Evolutionary conservation across 2,329 filamentous ascomycete genomes (phyloP), one percentile per base, ranked within the genome.

Genomic region (Escovopsis sp.): DNA sequence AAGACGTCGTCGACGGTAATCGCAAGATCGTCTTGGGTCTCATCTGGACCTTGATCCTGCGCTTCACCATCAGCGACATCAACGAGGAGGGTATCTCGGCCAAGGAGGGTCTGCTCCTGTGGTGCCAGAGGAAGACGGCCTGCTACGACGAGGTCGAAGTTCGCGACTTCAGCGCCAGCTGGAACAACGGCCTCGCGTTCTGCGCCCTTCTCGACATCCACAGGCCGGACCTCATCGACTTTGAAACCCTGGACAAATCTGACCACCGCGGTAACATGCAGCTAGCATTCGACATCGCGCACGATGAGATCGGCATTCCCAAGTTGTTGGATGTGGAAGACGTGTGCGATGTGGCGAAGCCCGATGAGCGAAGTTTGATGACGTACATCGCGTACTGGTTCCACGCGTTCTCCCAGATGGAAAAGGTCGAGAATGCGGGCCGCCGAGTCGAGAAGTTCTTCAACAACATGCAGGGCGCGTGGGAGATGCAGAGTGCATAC

Each of bases 301-400:
- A 84, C 53, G 85, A 89, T 59, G 91, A 96, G 66, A 96, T 98
- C 55, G 91, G 91, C 40, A 98, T 98, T 46, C 91, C 91, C 12
- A 85, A 89, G 55, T 70, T 98, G 59, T 74, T 98, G 45, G 91
- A 98, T 60, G 91, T 96, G 12, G 91, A 98, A 63, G 91, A 98
- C 67, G 91, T 98, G 18, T 94, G 86, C 60, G 91, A 98, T 59
- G 89, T 98, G 26, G 75, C 87, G 23, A 93, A 91, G 65, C 91
- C 91, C 23, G 91, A 98, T 59, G 91, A 98, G 64, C 81, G 86
- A 53, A 93, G 85, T 60, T 72, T 98, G 59, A 98, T 98, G 91
- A 98, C 91, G 1, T 98, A 98, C 62, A 98, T 98, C 54, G 91
- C 91, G 49, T 98, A 98, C 69, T 98, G 91, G 91, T 98, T 98